Base-by-base conservation (phyloP, 1,139 yeast genomes). In the Yamadazyma triangularis region DNA sequence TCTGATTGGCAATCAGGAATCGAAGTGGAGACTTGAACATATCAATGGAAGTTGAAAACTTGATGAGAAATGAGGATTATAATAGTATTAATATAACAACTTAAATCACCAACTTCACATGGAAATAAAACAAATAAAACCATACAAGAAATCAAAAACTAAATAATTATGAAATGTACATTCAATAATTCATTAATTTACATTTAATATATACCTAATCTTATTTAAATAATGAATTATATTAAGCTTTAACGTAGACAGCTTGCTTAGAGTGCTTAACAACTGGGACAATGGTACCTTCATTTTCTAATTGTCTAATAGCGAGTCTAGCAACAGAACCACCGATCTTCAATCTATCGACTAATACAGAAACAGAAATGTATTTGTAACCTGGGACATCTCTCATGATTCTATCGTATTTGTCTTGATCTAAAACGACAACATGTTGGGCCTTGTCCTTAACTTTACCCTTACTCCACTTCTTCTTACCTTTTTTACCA, bases 391-490 rank as follows among this genome's bases (percentile, higher is more conserved):
- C 86, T 76, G 97, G 96, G 46, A 91, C 96, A 67, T 93, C 98
- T 86, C 91, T 93, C 77, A 88, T 72, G 77, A 91, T 86, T 79
- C 96, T 87, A 93, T 91, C 98, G 78, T 84, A 88, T 70, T 89
- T 86, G 58, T 91, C 95, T 78, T 93, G 96, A 74, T 91, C 98
- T 64, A 93, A 79, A 70, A 86, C 77, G 64, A 91, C 91, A 66
- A 88, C 81, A 81, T 91, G 98, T 72, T 86, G 94, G 60, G 98
- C 98, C 95, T 86, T 91, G 77, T 91, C 99, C 93, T 93, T 93
- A 73, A 88, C 96, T 85, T 94, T 88, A 75, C 96, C 96, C 82
- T 91, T 89, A 83, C 94, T 85, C 98, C 98, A 91, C 96, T 91
- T 91, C 95, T 91, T 91, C 88, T 93, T 91, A 76, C 96, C 88